Conservation (phyloP, 1,284 basidiomycete species). For the Austroboletus niveus region DNA sequence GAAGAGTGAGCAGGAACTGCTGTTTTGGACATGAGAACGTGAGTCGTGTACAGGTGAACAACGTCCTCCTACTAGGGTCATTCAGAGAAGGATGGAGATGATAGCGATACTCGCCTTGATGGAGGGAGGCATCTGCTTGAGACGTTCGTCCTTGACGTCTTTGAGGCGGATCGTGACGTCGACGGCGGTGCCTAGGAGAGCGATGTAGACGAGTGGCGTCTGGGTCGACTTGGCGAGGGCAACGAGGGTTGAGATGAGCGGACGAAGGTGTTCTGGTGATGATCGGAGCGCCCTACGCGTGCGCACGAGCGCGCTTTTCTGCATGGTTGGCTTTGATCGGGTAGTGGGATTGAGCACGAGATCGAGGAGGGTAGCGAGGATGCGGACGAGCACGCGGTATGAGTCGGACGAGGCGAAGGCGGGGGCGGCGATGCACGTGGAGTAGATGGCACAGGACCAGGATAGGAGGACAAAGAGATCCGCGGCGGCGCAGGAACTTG, state of each 20-base stretch:
- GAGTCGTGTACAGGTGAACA: slow-evolving; percentile 48
- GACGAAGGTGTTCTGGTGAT: slow-evolving; percentile 45
- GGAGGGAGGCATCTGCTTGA: slow-evolving; percentile 16
- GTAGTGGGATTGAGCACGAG: slow-evolving; percentile 50
- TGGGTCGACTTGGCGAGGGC: slow-evolving; percentile 47
- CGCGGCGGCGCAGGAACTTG: slow-evolving; percentile 58
- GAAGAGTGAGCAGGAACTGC: slow-evolving; percentile 48
- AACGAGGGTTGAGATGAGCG: slow-evolving; percentile 51
- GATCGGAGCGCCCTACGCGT: slow-evolving; percentile 64
- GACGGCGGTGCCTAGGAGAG: slow-evolving; percentile 58
- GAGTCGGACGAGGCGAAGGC: slow-evolving; percentile 37
- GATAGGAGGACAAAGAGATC: slow-evolving; percentile 71
- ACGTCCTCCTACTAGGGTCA: slow-evolving; percentile 44
- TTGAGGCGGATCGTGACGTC: slow-evolving; percentile 65
- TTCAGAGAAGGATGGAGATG: neutral
- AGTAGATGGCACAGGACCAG: slow-evolving; percentile 72
- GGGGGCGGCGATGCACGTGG: slow-evolving; percentile 39
- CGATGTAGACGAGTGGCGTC: slow-evolving; percentile 45
- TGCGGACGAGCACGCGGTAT: slow-evolving; percentile 51
- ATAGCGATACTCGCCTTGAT: slow-evolving; percentile 18
- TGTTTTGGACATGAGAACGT: slow-evolving; percentile 58
- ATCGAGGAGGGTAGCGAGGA: slow-evolving; percentile 60
- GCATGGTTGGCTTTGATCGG: slow-evolving; percentile 56
- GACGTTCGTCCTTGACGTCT: slow-evolving; percentile 43
- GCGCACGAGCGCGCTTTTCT: slow-evolving; percentile 58